Conservation (phyloP, 306 rosid species). For the Elaeagnus macrophylla region DNA sequence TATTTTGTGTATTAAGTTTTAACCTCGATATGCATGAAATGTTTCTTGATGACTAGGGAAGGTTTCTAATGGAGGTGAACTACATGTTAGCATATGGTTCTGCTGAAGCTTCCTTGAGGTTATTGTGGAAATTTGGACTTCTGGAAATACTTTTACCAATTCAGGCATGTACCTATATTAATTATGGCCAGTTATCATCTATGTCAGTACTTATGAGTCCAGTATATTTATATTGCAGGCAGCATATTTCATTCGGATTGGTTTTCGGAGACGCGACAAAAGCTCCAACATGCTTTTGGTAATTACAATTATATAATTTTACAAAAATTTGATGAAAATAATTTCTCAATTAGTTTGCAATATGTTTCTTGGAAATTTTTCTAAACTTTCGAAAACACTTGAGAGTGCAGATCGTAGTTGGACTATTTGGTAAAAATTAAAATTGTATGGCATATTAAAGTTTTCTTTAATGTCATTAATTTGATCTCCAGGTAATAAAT, state of each 20-base stretch:
- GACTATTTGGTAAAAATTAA: too few species aligned
- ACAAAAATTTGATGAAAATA: not conserved
- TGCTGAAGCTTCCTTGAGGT: slow-evolving; percentile 73
- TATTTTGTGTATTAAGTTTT: slow-evolving; percentile 5
- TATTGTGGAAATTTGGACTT: slow-evolving; percentile 77
- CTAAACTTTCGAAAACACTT: not conserved
- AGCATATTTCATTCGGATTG: slow-evolving; percentile 52
- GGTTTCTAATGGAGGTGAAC: slow-evolving; percentile 78
- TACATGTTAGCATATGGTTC: slow-evolving; percentile 89
- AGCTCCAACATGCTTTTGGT: slow-evolving; percentile 89
- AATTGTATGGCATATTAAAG: too few species aligned
- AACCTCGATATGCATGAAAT: slow-evolving; percentile 3
- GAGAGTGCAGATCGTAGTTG: too few species aligned
- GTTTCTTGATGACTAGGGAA: slow-evolving; percentile 41
- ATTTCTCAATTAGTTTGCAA: too few species aligned
- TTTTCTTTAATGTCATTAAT: too few species aligned
- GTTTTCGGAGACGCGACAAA: slow-evolving; percentile 74
- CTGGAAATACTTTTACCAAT: slow-evolving; percentile 71
- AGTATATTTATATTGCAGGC: slow-evolving; percentile 51
- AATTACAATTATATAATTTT: slow-evolving; percentile 13
- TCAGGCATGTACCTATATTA: slow-evolving; percentile 38
- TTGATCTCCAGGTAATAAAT: too few species aligned
- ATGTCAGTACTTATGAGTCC: slow-evolving; percentile 16
- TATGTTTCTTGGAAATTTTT: not conserved
- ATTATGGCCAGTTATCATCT: slow-evolving; percentile 12